These are phyloP conservation scores for Pseudomassariella vexata DNA, from an alignment of 2,329 filamentous ascomycete species.

Conservation along the genomic window DNA sequence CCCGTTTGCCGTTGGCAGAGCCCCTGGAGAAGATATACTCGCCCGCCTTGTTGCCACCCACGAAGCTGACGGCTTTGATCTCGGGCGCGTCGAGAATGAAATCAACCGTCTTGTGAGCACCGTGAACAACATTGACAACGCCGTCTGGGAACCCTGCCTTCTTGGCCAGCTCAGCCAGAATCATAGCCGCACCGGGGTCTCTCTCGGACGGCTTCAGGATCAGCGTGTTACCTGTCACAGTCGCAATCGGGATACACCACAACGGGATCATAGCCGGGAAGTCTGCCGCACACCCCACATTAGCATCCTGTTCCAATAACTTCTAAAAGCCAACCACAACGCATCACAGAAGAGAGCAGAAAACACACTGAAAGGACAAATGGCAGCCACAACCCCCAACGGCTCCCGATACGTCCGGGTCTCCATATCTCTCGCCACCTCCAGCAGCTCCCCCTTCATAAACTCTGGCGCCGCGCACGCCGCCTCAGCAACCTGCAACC, in stretches of 20 bases:
- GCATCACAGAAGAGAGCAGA: not conserved
- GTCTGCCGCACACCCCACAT: constrained; percentile 41
- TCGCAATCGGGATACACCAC: constrained; percentile 85
- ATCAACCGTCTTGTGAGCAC: constrained; percentile 73
- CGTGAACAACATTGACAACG: constrained; percentile 79
- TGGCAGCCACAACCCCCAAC: constrained; percentile 73
- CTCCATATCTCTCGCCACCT: constrained; percentile 88
- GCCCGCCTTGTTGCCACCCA: constrained; percentile 81
- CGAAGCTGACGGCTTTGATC: constrained; percentile 84
- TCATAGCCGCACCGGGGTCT: constrained; percentile 80
- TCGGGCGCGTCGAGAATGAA: constrained; percentile 80
- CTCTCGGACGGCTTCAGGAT: constrained; percentile 84
- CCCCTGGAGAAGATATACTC: constrained; percentile 79
- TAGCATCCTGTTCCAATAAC: too few relatives aligned
- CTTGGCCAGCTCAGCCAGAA: constrained; percentile 71
- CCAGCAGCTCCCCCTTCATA: constrained; percentile 76
- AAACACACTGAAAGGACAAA: constrained; percentile 76
- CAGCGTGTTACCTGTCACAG: constrained; percentile 76
- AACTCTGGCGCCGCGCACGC: constrained; percentile 76
- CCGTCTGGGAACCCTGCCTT: constrained; percentile 78
- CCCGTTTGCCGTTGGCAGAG: constrained; percentile 80
- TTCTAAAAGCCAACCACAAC: constrained; percentile 3
- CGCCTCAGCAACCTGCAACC: constrained; percentile 79
- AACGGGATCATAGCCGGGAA: constrained; percentile 90
- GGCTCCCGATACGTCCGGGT: constrained; percentile 78